A percentile compares a stretch with the other conserved stretches of the same genome.
Evolutionary conservation across 2,329 filamentous ascomycete genomes (phyloP).

Genomic region (Fusarium temperatum): DNA sequence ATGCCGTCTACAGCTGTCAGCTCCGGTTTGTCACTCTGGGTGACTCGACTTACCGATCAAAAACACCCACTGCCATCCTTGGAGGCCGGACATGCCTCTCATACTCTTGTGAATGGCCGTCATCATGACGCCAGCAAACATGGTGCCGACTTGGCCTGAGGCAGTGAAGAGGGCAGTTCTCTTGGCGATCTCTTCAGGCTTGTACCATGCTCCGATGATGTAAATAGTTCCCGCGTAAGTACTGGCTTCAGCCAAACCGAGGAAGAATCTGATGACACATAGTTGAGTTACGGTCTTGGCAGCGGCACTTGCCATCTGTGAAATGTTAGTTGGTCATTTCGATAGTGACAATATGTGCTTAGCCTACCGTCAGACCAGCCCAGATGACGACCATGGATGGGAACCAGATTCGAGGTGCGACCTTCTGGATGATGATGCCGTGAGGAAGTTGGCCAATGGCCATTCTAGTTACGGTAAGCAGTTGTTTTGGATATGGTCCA

Average conservation of each 20-base stretch:
- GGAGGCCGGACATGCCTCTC: slow-evolving; percentile 51
- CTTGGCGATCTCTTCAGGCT: slow-evolving; percentile 64
- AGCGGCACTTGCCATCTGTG: slow-evolving; percentile 43
- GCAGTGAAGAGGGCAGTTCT: slow-evolving; percentile 67
- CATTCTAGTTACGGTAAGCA: slow-evolving; percentile 35
- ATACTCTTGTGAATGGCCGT: slow-evolving; percentile 49
- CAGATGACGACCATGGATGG: slow-evolving; percentile 67
- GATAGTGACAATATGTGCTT: fast-evolving
- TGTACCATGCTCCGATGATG: slow-evolving; percentile 62
- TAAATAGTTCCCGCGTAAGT: slow-evolving; percentile 47
- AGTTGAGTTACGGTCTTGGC: slow-evolving; percentile 44
- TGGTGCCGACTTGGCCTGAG: slow-evolving; percentile 63
- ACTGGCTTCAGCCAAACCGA: slow-evolving; percentile 42
- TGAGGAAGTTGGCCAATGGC: slow-evolving; percentile 65
- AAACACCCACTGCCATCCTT: slow-evolving; percentile 60
- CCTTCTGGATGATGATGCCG: slow-evolving; percentile 67
- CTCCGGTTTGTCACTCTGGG: fast-evolving
- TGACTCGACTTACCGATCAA: slow-evolving; percentile 11
- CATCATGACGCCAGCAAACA: slow-evolving; percentile 68
- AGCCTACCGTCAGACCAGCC: slow-evolving; percentile 64
- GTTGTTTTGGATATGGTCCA: fast-evolving
- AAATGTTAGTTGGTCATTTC: fast-evolving
- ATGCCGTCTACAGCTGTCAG: slow-evolving; percentile 24
- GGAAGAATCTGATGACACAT: slow-evolving; percentile 43
- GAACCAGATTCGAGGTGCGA: slow-evolving; percentile 67